Conservation (phyloP, 2,329 filamentous ascomycete species). For the Fusarium oligoseptatum region DNA sequence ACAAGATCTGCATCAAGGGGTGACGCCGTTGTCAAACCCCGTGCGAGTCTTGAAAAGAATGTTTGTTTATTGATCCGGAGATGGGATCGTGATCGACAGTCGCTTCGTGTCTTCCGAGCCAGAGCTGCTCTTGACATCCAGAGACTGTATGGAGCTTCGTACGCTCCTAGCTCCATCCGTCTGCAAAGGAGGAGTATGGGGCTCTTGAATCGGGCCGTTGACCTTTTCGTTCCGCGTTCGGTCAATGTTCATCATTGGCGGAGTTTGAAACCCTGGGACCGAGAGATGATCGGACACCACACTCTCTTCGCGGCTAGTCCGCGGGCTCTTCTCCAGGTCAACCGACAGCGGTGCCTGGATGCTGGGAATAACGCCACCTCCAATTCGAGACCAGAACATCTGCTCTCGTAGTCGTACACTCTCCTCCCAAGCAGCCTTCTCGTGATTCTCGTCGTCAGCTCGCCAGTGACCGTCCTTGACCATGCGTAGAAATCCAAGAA, state of each 20-base stretch:
- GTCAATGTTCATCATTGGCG: constrained; percentile 42
- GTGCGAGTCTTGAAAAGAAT: constrained; percentile 7
- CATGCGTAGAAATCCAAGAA: constrained; percentile 90
- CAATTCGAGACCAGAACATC: constrained; percentile 97
- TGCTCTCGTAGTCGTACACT: constrained; percentile 89
- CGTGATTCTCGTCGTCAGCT: constrained; percentile 84
- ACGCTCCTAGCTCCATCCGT: constrained; percentile 44
- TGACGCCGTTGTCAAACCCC: background rate
- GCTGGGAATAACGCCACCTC: constrained; percentile 87
- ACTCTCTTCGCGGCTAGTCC: constrained; percentile 52
- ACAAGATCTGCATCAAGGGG: constrained; percentile 23
- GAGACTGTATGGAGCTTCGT: constrained; percentile 46
- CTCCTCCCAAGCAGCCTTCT: constrained; percentile 94
- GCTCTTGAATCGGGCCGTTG: constrained; percentile 38
- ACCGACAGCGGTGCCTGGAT: constrained; percentile 46
- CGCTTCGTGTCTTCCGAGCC: constrained; percentile 45
- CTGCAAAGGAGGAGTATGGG: constrained; percentile 50
- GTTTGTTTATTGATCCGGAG: constrained; percentile 28
- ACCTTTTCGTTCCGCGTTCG: constrained; percentile 27
- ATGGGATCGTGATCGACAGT: constrained; percentile 48
- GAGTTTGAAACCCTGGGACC: constrained; percentile 40
- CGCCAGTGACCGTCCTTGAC: constrained; percentile 94
- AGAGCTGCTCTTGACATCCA: constrained; percentile 43
- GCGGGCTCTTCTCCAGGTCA: constrained; percentile 51
- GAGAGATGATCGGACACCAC: constrained; percentile 31